phyloP scores from a whole-genome alignment of 2,329 filamentous ascomycete genomes.

The Pseudopyrenochaeta lycopersici region DNA sequence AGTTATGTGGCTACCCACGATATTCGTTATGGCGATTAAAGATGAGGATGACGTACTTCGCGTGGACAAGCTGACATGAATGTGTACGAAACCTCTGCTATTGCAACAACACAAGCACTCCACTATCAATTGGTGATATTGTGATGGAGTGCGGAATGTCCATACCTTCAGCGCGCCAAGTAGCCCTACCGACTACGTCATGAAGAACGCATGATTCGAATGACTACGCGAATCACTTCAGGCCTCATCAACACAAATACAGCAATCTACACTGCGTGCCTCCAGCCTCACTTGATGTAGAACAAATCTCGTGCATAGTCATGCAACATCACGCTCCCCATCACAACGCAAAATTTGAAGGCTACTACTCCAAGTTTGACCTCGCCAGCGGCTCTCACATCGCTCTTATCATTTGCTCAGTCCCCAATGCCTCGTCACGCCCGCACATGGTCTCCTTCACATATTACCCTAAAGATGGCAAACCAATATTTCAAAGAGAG shows the following conservation, averaged over 20 bases:
- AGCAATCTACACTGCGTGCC: not conserved
- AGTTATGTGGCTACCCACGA: too few relatives aligned
- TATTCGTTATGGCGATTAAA: not conserved
- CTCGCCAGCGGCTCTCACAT: slow-evolving; percentile 57
- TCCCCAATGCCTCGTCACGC: slow-evolving; percentile 51
- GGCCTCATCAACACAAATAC: not conserved
- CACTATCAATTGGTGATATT: not conserved
- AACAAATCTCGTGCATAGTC: not conserved
- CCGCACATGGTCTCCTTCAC: slow-evolving; percentile 60
- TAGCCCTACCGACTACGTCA: slow-evolving; percentile 25
- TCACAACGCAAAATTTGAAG: slow-evolving; percentile 55
- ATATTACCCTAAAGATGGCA: slow-evolving; percentile 52
- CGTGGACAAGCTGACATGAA: too few relatives aligned
- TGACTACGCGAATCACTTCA: not conserved
- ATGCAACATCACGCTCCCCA: slow-evolving; percentile 58
- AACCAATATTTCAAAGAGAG: slow-evolving; percentile 52
- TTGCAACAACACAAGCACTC: too few relatives aligned
- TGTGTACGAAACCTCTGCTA: too few relatives aligned
- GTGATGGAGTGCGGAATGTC: too few relatives aligned
- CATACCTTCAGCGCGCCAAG: slow-evolving; percentile 13
- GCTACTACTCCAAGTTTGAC: slow-evolving; percentile 61
- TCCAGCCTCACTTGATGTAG: too few relatives aligned
- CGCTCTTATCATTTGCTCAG: slow-evolving; percentile 57
- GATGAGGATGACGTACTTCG: too few relatives aligned
- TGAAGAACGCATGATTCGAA: slow-evolving; percentile 16